Base-by-base conservation (phyloP, 257 asterid genomes). In the Nyctanthes arbortristis region DNA sequence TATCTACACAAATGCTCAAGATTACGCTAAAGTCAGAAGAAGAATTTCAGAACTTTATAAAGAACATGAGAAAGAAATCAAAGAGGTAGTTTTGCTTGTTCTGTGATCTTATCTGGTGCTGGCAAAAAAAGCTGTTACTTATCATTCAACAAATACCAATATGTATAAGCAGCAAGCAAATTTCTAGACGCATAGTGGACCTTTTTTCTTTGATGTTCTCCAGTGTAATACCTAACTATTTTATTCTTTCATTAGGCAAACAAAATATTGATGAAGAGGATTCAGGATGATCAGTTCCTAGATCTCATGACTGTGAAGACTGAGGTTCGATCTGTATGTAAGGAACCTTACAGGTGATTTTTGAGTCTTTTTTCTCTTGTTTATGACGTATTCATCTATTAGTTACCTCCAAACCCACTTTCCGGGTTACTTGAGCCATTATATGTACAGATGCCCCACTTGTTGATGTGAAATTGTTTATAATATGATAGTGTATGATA, bases 311-410 rank as follows among this genome's bases (percentile, higher is more conserved):
- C 87, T 22, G 92, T 77, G 67, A 89, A 73, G 75, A 84, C 87
- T 55, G 92, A 89, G 79, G 90, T 88, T 76, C 87, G 73, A 73
- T 86, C 96, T 30, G 89, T 89, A 62, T 89, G 88, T 70, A 89
- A 89, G 85, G 96, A 92, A 63, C 96, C 98, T 60, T 92, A 88
- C 89, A 92, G 98, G 98, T 89, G 65, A 73, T 52, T 37, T 66
- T 9, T 31, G 22, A 25, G 25, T 31, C 63, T 39, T 65, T 75
- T 31, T 43, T 43, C 54, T 43, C 2, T 43, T 5, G 11, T 40
- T 14, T 40, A 5, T 3, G 52, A 40, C 16, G 52, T 20, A 14
- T 14, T 40, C 18, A 43, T 16, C 16, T 43, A 5, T 16, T 4
- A 4, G 7, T 14, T 3, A 40, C 49, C 18, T 3, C 18, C 49